Evolutionary conservation across 345 rosid species (phyloP), one percentile per base, ranked within the genome.

Genomic region (Lepidium africanum): DNA sequence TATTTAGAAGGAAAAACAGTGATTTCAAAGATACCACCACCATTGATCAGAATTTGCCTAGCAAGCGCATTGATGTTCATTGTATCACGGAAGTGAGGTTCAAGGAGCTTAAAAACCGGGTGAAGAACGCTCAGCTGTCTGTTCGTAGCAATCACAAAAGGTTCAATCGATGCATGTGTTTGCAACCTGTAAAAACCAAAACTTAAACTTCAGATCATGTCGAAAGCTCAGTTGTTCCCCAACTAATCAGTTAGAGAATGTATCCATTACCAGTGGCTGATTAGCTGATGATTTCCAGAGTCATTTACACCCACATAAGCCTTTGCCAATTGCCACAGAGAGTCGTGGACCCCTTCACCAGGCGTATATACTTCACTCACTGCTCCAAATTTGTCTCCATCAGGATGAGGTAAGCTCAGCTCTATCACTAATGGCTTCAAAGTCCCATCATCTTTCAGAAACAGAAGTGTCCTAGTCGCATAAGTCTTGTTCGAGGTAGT

Each of bases 271-370:
- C 96, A 93, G 71, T 93, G 97, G 78, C 97, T 93, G 62, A 93
- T 81, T 30, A 93, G 94, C 64, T 93, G 97, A 70, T 93, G 98
- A 56, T 73, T 66, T 52, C 98, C 97, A 1, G 98, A 88, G 77
- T 93, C 98, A 55, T 85, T 83, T 46, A 88, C 96, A 7, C 84
- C 85, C 0, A 85, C 98, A 55, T 86, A 93, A 71, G 98, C 97
- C 70, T 90, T 93, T 7, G 98, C 96, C 21, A 93, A 78, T 55
- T 84, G 84, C 98, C 98, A 93, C 41, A 87, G 65, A 15, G 89
- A 74, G 65, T 79, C 87, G 67, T 83, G 67, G n/a, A 79, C 79
- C 0, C 91, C 94, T 69, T 84, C 87, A 30, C 94, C 82, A n/a
- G 97, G 96, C 0, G 82, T 90, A 67, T 71, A 83, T 2, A 93